These are phyloP conservation scores for Microbotryum intermedium DNA, from an alignment of 1,284 basidiomycete species.

Conservation along the genomic window DNA sequence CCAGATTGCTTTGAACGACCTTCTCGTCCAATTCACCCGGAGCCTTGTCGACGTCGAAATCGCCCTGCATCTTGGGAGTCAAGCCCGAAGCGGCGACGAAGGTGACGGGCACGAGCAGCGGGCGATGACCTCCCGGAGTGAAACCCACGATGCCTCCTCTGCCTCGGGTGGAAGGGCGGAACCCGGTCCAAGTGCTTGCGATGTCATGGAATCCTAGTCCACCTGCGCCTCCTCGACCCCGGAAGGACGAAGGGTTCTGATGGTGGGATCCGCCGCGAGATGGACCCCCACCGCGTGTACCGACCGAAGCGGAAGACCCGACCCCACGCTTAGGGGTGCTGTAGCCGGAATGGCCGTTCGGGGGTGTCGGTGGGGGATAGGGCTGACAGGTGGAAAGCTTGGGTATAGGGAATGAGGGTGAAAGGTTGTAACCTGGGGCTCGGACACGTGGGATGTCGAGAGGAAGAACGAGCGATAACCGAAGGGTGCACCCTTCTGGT, in stretches of 20 bases:
- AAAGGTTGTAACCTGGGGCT: conserved; percentile 15
- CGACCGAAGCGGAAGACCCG: background rate
- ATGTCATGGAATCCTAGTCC: background rate
- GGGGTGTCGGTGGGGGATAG: background rate
- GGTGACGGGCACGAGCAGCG: conserved; percentile 25
- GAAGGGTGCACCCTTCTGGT: too few relatives aligned
- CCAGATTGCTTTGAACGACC: background rate
- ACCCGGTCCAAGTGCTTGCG: background rate
- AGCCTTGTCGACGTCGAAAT: background rate
- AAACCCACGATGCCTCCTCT: conserved; percentile 3
- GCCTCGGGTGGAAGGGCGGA: background rate
- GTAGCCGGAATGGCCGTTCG: conserved; percentile 1
- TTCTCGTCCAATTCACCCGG: background rate
- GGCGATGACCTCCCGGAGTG: background rate
- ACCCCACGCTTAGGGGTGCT: conserved; percentile 12
- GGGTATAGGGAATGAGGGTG: background rate
- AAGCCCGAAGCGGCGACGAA: conserved; percentile 18
- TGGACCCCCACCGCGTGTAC: background rate
- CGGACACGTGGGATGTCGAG: too few relatives aligned
- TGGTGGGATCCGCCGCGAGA: background rate
- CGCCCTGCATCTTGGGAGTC: conserved; percentile 10
- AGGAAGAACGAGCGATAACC: too few relatives aligned
- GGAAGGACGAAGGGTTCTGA: background rate
- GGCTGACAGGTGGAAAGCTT: background rate
- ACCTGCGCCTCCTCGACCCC: conserved; percentile 3